phyloP scores from a whole-genome alignment of 352 stramenopile species.

The Pythium aquatile region DNA sequence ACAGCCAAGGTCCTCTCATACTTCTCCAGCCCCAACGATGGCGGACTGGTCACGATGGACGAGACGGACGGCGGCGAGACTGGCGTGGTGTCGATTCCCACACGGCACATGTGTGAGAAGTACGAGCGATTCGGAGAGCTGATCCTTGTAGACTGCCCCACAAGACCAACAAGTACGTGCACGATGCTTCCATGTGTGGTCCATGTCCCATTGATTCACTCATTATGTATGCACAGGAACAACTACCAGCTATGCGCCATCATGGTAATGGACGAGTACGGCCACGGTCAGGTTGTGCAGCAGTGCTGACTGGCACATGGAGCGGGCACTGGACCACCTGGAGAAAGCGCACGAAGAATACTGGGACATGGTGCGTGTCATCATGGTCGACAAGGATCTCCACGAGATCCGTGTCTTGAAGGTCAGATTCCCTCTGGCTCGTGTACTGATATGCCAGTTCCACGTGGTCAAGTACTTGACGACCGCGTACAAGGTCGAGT shows the following conservation, averaged over 20 bases:
- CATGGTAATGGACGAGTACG: constrained; percentile 13
- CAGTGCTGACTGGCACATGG: constrained; percentile 19
- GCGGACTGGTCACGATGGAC: background rate
- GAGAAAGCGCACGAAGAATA: background rate
- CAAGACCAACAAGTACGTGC: constrained; percentile 4
- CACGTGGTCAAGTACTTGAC: constrained; percentile 15
- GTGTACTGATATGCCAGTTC: constrained; percentile 13
- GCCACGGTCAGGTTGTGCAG: constrained; percentile 8
- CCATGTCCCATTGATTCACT: background rate
- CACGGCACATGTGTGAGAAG: background rate
- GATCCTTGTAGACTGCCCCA: constrained; percentile 4
- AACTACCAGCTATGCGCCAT: constrained; percentile 18
- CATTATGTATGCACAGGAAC: background rate
- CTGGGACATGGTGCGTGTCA: constrained; percentile 4
- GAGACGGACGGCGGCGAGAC: background rate
- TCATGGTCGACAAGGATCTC: constrained; percentile 25
- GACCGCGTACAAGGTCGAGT: background rate
- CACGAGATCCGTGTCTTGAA: constrained; percentile 16
- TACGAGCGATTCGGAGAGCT: background rate
- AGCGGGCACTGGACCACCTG: constrained; percentile 1
- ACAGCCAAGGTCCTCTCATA: background rate
- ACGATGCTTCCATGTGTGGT: background rate
- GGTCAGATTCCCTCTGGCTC: background rate
- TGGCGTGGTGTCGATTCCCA: background rate
- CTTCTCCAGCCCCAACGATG: background rate